Percentiles rank a stretch among this genome's conserved stretches.
Evolutionary conservation across 257 asterid species (phyloP).

Genomic region (Solanum bukasovii): DNA sequence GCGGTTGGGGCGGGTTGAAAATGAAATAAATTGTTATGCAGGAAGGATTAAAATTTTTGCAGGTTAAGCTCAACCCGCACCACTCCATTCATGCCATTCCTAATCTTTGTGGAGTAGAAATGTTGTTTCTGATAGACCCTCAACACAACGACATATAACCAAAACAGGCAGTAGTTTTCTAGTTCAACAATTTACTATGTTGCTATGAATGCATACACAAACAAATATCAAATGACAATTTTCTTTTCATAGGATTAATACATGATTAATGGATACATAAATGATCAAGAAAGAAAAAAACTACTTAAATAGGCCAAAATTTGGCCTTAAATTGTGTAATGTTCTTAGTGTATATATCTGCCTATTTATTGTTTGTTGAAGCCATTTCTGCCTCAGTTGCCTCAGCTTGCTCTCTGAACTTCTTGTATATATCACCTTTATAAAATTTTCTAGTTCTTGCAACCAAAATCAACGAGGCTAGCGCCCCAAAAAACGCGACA

Average conservation of each 20-base stretch:
- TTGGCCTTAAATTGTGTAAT: background rate
- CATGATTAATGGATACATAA: background rate
- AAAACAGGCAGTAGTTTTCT: background rate
- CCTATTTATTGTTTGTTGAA: background rate
- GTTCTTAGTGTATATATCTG: background rate
- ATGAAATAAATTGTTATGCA: too few relatives aligned
- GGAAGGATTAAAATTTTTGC: too few relatives aligned
- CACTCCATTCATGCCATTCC: too few relatives aligned
- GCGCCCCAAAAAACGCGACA: constrained; percentile 47
- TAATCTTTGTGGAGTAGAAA: background rate
- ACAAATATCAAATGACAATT: background rate
- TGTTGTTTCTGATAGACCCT: background rate
- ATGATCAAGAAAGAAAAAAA: background rate
- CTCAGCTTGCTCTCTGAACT: constrained; percentile 41
- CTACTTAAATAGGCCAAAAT: background rate
- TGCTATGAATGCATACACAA: background rate
- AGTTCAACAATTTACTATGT: background rate
- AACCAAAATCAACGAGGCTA: constrained; percentile 47
- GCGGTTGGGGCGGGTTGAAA: too few relatives aligned
- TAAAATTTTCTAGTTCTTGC: constrained; percentile 50
- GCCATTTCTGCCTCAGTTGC: constrained; percentile 15
- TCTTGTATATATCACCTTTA: constrained; percentile 58
- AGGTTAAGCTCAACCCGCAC: too few relatives aligned
- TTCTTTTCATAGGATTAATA: background rate
- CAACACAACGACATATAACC: background rate